phyloP scores from a whole-genome alignment of 352 stramenopile species.

The Phytopythium montanum region DNA sequence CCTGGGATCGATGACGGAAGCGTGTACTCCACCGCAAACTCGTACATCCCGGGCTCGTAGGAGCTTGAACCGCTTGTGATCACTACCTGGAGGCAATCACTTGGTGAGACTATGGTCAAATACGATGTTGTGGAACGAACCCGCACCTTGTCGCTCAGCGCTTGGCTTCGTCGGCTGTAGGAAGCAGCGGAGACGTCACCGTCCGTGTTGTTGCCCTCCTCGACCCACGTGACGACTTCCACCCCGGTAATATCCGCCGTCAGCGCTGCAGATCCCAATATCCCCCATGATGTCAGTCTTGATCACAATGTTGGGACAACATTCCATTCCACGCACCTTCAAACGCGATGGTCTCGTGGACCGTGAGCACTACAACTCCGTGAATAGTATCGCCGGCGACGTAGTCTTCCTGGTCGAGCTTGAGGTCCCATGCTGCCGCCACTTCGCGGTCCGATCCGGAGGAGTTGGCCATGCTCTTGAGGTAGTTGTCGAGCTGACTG shows the following conservation, averaged over 20 bases:
- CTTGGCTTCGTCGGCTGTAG: slow-evolving; percentile 4
- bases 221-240: slow-evolving; percentile 4
- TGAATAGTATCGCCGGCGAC: slow-evolving; percentile 1
- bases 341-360: background rate
- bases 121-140: background rate
- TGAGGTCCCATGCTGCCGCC: background rate
- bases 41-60: slow-evolving; percentile 14
- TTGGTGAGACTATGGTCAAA: background rate
- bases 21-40: slow-evolving; percentile 18
- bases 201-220: background rate
- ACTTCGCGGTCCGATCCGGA: background rate
- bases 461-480: background rate
- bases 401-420: slow-evolving; percentile 3
- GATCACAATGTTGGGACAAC: background rate
- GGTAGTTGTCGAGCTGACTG: background rate
- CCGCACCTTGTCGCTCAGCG: background rate
- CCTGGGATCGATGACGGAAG: slow-evolving; percentile 10
- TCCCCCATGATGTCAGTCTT: background rate
- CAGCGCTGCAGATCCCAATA: background rate
- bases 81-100: background rate
- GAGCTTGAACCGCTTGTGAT: background rate
- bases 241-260: background rate
- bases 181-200: background rate
- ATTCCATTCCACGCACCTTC: background rate
- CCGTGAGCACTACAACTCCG: background rate